Evolutionary conservation across 2,329 filamentous ascomycete genomes (phyloP), one percentile per base, ranked within the genome.

Genomic region (Diaporthe velutina): DNA sequence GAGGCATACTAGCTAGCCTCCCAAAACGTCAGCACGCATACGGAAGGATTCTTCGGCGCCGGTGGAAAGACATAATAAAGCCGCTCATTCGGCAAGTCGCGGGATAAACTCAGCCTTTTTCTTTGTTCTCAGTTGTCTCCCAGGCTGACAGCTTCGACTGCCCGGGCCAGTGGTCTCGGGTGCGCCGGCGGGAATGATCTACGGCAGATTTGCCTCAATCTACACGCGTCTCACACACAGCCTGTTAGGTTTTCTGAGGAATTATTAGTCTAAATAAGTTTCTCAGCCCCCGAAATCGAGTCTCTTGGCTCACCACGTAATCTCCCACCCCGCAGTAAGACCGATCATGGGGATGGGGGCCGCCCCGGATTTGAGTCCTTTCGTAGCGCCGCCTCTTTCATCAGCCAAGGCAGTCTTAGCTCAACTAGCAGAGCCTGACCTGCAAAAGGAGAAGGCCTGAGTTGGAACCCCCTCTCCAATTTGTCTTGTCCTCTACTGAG

Each of bases 341-440:
- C 35, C 10, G 25, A 68, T 40, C 45, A 15, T 68, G 48, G 33
- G 64, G 64, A 50, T 52, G 33, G 45, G 42, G 45, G 64, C 57
- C 7, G 38, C 58, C 35, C 57, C 58, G 38, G 64, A 54, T 40
- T 19, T 54, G 45, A n/a, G 33, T 33, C 4, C 12, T 42, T 57
- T 15, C n/a, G 60, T 25, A 40, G 25, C 64, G 48, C 48, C 64
- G 64, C 48, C 64, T 38, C 64, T 68, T 54, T 54, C 64, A 68
- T 68, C 64, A 54, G 64, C 64, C 48, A 68, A 68, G 64, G 30
- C 10, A 68, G 54, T 10, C 50, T n/a, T 54, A 28, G 48, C 64
- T 54, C 33, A 22, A 25, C 64, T 68, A 54, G 64, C 33, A 54
- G 33, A 28, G 45, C 35, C 45, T 54, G 64, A 17, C 48, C n/a